A percentile compares a stretch with the other conserved stretches of the same genome.
These are phyloP conservation scores for Metschnikowia lunata DNA, from an alignment of 805 yeast genomes.

Conservation along the genomic window DNA sequence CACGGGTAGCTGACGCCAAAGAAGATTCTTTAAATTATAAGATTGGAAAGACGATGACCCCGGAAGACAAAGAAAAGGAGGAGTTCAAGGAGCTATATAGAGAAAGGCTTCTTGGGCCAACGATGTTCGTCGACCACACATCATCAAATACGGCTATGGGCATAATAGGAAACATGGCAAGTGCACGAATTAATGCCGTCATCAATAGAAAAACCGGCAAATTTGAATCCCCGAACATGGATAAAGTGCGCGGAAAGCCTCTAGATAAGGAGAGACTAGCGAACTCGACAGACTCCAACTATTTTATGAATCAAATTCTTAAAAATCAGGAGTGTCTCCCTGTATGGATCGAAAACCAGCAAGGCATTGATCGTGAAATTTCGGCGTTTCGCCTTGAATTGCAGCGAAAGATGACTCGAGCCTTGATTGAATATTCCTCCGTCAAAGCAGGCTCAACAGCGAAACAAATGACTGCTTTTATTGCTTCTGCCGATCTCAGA, in stretches of 20 bases:
- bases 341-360: slow-evolving; percentile 86
- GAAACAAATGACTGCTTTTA: not conserved
- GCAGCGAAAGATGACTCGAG: slow-evolving; percentile 15
- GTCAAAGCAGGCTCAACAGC: not conserved
- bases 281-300: slow-evolving; percentile 60
- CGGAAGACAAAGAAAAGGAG: slow-evolving; percentile 30
- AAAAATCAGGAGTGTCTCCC: slow-evolving; percentile 75
- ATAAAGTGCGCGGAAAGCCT: slow-evolving; percentile 54
- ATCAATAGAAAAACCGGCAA: slow-evolving; percentile 64
- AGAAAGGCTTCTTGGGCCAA: slow-evolving; percentile 60
- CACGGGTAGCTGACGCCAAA: slow-evolving; percentile 54
- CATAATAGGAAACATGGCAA: slow-evolving; percentile 63
- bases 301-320: slow-evolving; percentile 73
- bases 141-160: slow-evolving; percentile 44
- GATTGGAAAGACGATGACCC: slow-evolving; percentile 34
- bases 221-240: slow-evolving; percentile 51
- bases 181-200: slow-evolving; percentile 63
- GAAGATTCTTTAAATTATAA: slow-evolving; percentile 65
- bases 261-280: slow-evolving; percentile 49
- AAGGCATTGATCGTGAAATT: slow-evolving; percentile 48
- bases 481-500: not conserved
- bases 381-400: slow-evolving; percentile 43
- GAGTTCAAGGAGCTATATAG: slow-evolving; percentile 57
- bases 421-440: not conserved
- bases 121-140: slow-evolving; percentile 40